Conservation (phyloP, 2,329 filamentous ascomycete species). For the Colletotrichum cereale region DNA sequence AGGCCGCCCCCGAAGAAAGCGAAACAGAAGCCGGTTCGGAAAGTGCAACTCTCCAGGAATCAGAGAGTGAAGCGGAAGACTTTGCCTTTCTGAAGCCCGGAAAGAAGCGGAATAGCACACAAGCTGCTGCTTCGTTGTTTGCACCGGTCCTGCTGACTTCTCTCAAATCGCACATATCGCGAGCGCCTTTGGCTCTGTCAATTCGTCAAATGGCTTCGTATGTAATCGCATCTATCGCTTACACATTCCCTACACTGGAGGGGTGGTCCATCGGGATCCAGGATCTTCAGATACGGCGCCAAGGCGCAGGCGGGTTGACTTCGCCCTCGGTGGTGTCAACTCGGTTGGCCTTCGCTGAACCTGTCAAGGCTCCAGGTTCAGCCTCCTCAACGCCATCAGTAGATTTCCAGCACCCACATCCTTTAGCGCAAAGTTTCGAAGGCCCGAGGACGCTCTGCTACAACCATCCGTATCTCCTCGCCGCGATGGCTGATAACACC, state of each 20-base stretch:
- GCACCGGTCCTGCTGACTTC: slow-evolving; percentile 77
- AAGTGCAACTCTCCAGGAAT: slow-evolving; percentile 20
- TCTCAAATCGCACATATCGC: slow-evolving; percentile 83
- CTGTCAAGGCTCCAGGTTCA: slow-evolving; percentile 44
- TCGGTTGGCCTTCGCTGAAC: slow-evolving; percentile 55
- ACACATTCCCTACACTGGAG: slow-evolving; percentile 81
- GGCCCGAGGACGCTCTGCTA: slow-evolving; percentile 77
- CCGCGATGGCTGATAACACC: slow-evolving; percentile 88
- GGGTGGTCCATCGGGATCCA: slow-evolving; percentile 96
- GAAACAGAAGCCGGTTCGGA: slow-evolving; percentile 24
- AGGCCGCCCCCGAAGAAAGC: slow-evolving; percentile 7
- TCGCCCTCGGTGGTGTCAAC: slow-evolving; percentile 53
- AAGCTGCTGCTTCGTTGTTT: slow-evolving; percentile 36
- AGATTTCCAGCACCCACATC: slow-evolving; percentile 27
- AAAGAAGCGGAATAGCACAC: background rate
- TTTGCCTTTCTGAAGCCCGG: background rate
- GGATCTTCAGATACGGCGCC: slow-evolving; percentile 75
- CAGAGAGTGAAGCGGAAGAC: slow-evolving; percentile 21
- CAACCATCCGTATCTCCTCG: slow-evolving; percentile 86
- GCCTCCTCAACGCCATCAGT: background rate
- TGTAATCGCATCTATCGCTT: slow-evolving; percentile 87
- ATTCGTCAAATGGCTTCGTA: slow-evolving; percentile 75
- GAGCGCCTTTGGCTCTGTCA: slow-evolving; percentile 84
- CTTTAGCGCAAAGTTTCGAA: slow-evolving; percentile 40
- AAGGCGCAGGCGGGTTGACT: slow-evolving; percentile 28